Conservation (phyloP, 768 basidiomycete genomes). For the Leucocoprinus birnbaumii region DNA sequence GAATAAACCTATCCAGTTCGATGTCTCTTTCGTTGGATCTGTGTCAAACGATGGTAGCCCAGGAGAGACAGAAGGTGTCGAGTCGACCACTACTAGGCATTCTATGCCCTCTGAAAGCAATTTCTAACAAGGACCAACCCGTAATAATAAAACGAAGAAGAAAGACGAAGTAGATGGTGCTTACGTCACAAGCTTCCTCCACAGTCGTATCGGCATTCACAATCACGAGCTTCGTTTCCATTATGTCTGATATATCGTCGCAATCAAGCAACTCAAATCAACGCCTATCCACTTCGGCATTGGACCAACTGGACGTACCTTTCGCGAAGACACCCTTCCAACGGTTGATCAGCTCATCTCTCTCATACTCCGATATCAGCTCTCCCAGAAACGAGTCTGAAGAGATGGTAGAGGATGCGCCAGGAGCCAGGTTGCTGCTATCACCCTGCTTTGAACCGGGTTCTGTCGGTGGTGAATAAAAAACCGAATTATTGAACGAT, state of each 20-base stretch:
- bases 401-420: constrained; percentile 25
- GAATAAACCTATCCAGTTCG: constrained; percentile 56
- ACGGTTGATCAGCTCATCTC: constrained; percentile 47
- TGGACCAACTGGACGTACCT: constrained; percentile 36
- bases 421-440: constrained; percentile 21
- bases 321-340: constrained; percentile 57
- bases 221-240: constrained; percentile 63
- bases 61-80: neutral
- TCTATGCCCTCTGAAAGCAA: constrained; percentile 45
- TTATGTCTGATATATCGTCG: constrained; percentile 49
- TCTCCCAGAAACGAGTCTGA: constrained; percentile 17
- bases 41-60: neutral
- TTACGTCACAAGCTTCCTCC: constrained; percentile 79
- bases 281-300: neutral
- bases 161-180: neutral
- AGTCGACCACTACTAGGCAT: constrained; percentile 57
- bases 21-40: constrained; percentile 13
- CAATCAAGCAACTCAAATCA: neutral
- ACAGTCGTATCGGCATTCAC: constrained; percentile 73
- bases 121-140: neutral
- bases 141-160: neutral
- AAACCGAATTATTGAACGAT: constrained; percentile 14
- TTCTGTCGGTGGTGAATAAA: neutral
- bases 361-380: constrained; percentile 23
- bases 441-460: neutral